A percentile compares a stretch with the other conserved stretches of the same genome.
Conservation (phyloP, 345 rosid genomes). For the Eutrema heterophyllum region DNA sequence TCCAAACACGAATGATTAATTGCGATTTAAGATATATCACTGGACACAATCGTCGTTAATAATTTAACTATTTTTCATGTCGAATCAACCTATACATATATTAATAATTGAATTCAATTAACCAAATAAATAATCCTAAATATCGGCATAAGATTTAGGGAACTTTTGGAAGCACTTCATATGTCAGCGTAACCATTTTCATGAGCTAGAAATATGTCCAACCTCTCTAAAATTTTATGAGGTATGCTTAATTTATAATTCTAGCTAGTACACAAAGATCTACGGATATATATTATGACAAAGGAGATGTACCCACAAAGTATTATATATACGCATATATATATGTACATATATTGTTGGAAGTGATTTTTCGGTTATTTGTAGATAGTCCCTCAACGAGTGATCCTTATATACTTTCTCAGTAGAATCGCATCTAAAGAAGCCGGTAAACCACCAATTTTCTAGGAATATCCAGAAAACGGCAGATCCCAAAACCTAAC, state of each 20-base stretch:
- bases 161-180: slow-evolving; percentile 23
- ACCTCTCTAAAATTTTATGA: neutral
- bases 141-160: slow-evolving; percentile 22
- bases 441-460: no score
- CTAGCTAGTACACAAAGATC: neutral
- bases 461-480: neutral
- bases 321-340: neutral
- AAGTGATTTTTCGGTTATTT: neutral
- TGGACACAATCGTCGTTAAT: neutral
- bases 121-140: neutral
- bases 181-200: slow-evolving; percentile 10
- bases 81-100: neutral
- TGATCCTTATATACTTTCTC: neutral
- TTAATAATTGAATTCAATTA: neutral
- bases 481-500: neutral
- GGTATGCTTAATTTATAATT: neutral
- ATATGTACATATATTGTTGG: neutral
- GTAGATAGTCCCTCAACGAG: neutral
- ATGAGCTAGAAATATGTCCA: neutral
- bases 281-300: neutral
- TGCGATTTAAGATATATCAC: neutral
- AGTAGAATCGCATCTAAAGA: neutral
- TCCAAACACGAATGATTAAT: slow-evolving; percentile 24
- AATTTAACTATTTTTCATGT: neutral
- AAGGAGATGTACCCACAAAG: neutral